These are phyloP conservation scores for Moesziomyces antarcticus DNA, from an alignment of 1,284 basidiomycete genomes.

Conservation along the genomic window DNA sequence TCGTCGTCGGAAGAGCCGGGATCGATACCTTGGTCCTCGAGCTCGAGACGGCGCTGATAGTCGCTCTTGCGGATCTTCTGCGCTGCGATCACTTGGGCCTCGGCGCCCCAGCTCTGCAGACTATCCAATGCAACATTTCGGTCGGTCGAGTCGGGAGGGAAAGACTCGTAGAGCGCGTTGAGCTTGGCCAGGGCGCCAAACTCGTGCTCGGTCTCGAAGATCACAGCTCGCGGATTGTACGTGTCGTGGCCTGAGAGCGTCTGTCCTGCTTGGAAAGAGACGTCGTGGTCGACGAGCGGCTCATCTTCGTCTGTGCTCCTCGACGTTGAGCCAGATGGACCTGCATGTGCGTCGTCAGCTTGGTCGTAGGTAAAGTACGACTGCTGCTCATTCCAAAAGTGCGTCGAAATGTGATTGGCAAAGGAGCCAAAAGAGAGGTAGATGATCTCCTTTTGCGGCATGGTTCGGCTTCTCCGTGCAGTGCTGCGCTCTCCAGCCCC, in stretches of 20 bases:
- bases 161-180: conserved; percentile 49
- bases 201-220: conserved; percentile 61
- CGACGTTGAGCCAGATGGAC: conserved; percentile 18
- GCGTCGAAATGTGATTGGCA: conserved; percentile 62
- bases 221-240: conserved; percentile 56
- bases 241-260: conserved; percentile 53
- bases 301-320: conserved; percentile 13
- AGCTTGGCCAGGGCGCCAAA: conserved; percentile 51
- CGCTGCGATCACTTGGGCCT: conserved; percentile 27
- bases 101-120: conserved; percentile 23
- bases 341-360: conserved; percentile 15
- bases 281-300: conserved; percentile 59
- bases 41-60: conserved; percentile 42
- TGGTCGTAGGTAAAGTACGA: conserved; percentile 57
- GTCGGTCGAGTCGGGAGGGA: conserved; percentile 20
- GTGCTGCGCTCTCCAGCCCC: not conserved
- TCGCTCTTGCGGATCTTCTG: conserved; percentile 23
- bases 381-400: conserved; percentile 65
- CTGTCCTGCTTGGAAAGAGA: conserved; percentile 59
- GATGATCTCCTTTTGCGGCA: conserved; percentile 59
- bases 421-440: conserved; percentile 63
- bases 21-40: conserved; percentile 46
- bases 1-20: conserved; percentile 34
- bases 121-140: conserved; percentile 24
- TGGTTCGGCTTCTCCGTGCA: not conserved